Evolutionary conservation across 345 rosid genomes (phyloP).

Genomic region (Luvunga scandens): DNA sequence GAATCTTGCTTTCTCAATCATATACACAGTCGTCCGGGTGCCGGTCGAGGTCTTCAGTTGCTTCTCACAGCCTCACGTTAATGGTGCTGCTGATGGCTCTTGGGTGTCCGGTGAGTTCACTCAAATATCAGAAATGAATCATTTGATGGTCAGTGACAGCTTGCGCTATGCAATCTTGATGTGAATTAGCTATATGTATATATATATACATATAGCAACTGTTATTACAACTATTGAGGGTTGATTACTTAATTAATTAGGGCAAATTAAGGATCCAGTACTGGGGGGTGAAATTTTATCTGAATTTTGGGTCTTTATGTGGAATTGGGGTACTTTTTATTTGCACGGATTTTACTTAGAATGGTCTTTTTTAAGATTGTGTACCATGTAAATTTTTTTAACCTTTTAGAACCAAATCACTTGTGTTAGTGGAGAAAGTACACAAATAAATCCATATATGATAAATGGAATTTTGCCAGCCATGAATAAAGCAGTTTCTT

Average conservation of each 20-base stretch:
- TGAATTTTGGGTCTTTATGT: slow-evolving; percentile 18
- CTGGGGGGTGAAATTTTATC: not conserved
- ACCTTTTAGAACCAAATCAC: not conserved
- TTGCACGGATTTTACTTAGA: slow-evolving; percentile 15
- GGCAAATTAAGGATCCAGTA: not conserved
- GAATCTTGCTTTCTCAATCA: slow-evolving; percentile 36
- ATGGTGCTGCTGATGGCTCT: slow-evolving; percentile 51
- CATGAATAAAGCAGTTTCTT: slow-evolving; percentile 8
- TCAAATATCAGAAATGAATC: slow-evolving; percentile 70
- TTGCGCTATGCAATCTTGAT: slow-evolving; percentile 90
- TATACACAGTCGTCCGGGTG: slow-evolving; percentile 41
- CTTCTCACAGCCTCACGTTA: slow-evolving; percentile 64
- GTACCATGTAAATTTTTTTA: slow-evolving; percentile 6
- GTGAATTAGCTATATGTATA: slow-evolving; percentile 36
- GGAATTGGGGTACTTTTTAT: not conserved
- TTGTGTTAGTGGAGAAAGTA: not conserved
- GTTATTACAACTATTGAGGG: too few species aligned
- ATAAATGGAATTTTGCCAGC: slow-evolving; percentile 9
- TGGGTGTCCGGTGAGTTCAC: slow-evolving; percentile 73
- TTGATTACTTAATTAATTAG: too few species aligned
- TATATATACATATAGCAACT: too few species aligned
- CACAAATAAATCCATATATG: not conserved
- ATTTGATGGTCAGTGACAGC: slow-evolving; percentile 84
- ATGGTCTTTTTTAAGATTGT: not conserved
- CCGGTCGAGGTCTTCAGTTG: slow-evolving; percentile 61